These are phyloP conservation scores for Ulmus americana DNA, from an alignment of 331 rosid species.

Conservation along the genomic window DNA sequence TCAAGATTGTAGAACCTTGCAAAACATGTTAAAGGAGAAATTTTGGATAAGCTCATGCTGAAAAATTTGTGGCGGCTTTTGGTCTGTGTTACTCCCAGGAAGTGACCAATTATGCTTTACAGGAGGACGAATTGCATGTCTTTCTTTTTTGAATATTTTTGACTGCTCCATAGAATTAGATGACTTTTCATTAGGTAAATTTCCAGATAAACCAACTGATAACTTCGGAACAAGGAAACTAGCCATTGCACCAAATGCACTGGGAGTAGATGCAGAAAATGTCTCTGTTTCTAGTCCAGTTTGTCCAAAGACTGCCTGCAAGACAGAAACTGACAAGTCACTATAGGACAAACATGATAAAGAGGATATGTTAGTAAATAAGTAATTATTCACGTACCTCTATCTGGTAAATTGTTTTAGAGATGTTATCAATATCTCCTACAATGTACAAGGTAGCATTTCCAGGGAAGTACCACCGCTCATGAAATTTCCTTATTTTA, in stretches of 20 bases:
- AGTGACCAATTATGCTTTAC: slow-evolving; percentile 94
- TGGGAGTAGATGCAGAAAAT: slow-evolving; percentile 58
- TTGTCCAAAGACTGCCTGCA: slow-evolving; percentile 83
- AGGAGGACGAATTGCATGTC: slow-evolving; percentile 87
- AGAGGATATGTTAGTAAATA: background rate
- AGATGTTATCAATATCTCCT: slow-evolving; percentile 83
- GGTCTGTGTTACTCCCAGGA: slow-evolving; percentile 51
- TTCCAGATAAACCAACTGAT: slow-evolving; percentile 74
- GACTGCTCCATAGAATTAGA: slow-evolving; percentile 61
- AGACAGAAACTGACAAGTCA: slow-evolving; percentile 14
- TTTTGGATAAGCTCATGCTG: slow-evolving; percentile 94
- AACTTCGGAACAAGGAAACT: slow-evolving; percentile 96
- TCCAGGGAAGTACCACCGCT: slow-evolving; percentile 99
- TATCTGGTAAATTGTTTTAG: slow-evolving; percentile 71
- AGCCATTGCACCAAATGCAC: slow-evolving; percentile 97
- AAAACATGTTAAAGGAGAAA: slow-evolving; percentile 86
- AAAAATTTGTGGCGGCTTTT: slow-evolving; percentile 79
- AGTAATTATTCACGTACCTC: slow-evolving; percentile 50
- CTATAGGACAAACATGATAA: slow-evolving; percentile 2
- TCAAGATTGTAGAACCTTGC: slow-evolving; percentile 54
- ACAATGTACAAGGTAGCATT: slow-evolving; percentile 94
- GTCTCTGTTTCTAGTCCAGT: slow-evolving; percentile 63
- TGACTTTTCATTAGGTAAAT: slow-evolving; percentile 55
- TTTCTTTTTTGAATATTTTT: slow-evolving; percentile 60
- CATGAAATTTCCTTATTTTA: slow-evolving; percentile 94